These are phyloP conservation scores for Fraxinus americana DNA, from an alignment of 257 asterid genomes.

Conservation along the genomic window DNA sequence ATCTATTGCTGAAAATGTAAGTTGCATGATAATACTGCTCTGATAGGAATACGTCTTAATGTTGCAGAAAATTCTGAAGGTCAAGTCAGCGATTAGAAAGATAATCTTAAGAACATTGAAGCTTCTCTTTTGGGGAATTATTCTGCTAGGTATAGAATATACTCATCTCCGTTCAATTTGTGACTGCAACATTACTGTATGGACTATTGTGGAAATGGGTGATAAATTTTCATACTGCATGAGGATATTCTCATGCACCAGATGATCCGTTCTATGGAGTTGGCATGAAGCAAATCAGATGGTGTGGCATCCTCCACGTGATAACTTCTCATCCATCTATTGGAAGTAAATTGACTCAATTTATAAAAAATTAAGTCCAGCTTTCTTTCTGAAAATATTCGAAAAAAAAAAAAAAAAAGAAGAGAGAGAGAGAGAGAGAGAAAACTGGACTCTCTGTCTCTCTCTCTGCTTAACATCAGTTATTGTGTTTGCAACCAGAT, in stretches of 20 bases:
- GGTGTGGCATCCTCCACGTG: slow-evolving; percentile 93
- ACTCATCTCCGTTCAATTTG: not conserved
- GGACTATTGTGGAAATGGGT: not conserved
- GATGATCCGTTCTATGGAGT: slow-evolving; percentile 63
- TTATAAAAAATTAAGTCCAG: not conserved
- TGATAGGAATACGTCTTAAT: not conserved
- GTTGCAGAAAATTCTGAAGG: slow-evolving; percentile 62
- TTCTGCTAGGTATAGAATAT: slow-evolving; percentile 61
- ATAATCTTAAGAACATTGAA: slow-evolving; percentile 69
- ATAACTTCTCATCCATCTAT: not conserved
- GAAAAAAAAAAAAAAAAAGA: no score
- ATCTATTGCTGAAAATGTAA: not conserved
- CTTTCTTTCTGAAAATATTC: not conserved
- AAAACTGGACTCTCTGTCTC: not conserved
- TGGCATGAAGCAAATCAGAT: slow-evolving; percentile 72
- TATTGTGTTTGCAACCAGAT: slow-evolving; percentile 49
- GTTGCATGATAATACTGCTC: not conserved
- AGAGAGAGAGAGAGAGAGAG: no score
- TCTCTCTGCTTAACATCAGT: not conserved
- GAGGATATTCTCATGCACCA: slow-evolving; percentile 94
- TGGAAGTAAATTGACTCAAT: not conserved
- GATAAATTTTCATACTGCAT: slow-evolving; percentile 32
- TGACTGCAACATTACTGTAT: not conserved
- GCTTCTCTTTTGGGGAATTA: slow-evolving; percentile 85
- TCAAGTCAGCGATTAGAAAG: slow-evolving; percentile 50